Evolutionary conservation across 306 rosid species (phyloP).

Genomic region (Oemleria cerasiformis): DNA sequence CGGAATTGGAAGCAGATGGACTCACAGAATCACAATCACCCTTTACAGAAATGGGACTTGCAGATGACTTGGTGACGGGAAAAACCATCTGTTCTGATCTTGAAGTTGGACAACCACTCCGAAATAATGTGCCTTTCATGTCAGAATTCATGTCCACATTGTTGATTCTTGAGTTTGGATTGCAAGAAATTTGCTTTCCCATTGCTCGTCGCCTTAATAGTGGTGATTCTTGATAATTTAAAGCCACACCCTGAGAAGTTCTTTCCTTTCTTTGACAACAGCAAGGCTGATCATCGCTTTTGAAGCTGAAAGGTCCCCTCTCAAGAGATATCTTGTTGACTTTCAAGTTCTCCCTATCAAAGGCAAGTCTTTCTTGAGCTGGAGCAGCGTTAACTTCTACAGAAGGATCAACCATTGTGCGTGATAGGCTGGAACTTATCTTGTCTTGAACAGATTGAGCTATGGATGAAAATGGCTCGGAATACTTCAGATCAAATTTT

Average conservation of each 20-base stretch:
- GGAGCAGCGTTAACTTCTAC: conserved; percentile 25
- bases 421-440: conserved; percentile 18
- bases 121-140: conserved; percentile 23
- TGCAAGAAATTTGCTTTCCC: conserved; percentile 32
- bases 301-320: conserved; percentile 33
- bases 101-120: conserved; percentile 15
- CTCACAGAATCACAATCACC: conserved; percentile 35
- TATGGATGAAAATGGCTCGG: conserved; percentile 25
- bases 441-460: conserved; percentile 31
- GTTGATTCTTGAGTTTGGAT: conserved; percentile 23
- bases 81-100: conserved; percentile 23
- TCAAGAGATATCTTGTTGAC: conserved; percentile 25
- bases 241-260: conserved; percentile 31
- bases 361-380: conserved; percentile 23
- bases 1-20: conserved; percentile 49
- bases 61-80: conserved; percentile 19
- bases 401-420: conserved; percentile 31
- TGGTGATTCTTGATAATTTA: conserved; percentile 41
- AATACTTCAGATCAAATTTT: conserved; percentile 27
- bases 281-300: conserved; percentile 41
- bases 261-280: conserved; percentile 55
- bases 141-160: conserved; percentile 30
- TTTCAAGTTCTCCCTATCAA: conserved; percentile 28
- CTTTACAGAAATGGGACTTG: conserved; percentile 17
- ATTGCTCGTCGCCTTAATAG: conserved; percentile 31